Base-by-base conservation (phyloP, 1,139 yeast genomes). In the Taphrina communis region DNA sequence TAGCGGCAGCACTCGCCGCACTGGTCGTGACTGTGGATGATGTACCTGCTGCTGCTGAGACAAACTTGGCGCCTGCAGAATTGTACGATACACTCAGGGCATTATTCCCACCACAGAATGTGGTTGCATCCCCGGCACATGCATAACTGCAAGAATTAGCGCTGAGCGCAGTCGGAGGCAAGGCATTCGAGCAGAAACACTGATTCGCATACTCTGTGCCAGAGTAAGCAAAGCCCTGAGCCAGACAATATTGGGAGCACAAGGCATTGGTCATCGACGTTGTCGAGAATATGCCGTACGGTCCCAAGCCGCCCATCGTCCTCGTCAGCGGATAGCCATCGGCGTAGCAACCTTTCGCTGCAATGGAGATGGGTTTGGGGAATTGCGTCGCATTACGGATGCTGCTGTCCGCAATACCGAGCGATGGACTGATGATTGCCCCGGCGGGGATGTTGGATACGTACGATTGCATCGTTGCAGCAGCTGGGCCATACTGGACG, bases 181-280 rank as follows among this genome's bases (percentile, higher is more conserved):
- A 11, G 14, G 67, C 14, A 56, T 58, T 50, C 11, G 68, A 56
- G 60, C 71, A 69, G 55, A 58, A 69, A 48, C 71, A 69, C 36
- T 69, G 42, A 19, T 39, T n/a, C 19, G 63, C 25, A 55, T 69
- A 66, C 56, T 69, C 71, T 25, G 63, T 48, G 12, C 69, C 71
- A 19, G 68, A 65, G 42, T 53, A 66, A 19, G 55, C 46, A 44
- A 59, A 69, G 35, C 65, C 68, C 31, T 52, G 56, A 25, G 70
- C 66, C 35, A 55, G 60, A 35, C 69, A 66, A 19, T 59, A 59
- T 11, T 38, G 55, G 14, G 57, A 51, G 50, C 69, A 66, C 25
- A 59, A 38, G 6, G 38, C 19, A 31, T 55, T 57, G 2, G 67
- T 66, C 70, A 59, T 55, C n/a, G 71, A 48, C n/a, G 35, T 31